Evolutionary conservation across 83 land plant species (phyloP), one percentile per base, ranked within the genome.

Genomic region (Diphasiastrum complanatum): DNA sequence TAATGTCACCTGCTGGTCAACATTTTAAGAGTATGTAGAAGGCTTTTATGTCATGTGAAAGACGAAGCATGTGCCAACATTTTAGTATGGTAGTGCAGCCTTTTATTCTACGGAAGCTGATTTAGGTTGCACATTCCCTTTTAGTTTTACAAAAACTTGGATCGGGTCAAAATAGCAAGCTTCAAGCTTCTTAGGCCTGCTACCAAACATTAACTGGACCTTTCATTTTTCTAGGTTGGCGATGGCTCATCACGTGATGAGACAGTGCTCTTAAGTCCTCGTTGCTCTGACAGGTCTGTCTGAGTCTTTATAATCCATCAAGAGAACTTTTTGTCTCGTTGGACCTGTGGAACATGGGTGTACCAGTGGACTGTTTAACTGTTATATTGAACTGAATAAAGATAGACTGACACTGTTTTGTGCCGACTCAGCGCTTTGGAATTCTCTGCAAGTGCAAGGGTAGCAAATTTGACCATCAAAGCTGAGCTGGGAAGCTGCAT

Each of bases 401-500:
- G n/a, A n/a, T n/a, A n/a, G n/a, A n/a, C n/a, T n/a, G n/a, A 14
- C 32, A 36, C 3, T 59, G 45, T 35, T n/a, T 57, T 37, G 34
- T 69, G 30, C 54, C 60, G 48, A 32, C 50, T 67, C 87, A 95
- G 99, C 73, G 99, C 97, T 5, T 62, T 95, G 61, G 96, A 85
- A 65, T 86, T 95, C 45, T 70, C 78, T 29, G 80, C 99, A 19
- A 95, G 77, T 43, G 85, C 97, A 70, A 89, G 87, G 51, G 64
- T 95, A 10, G 58, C 87, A 2, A 95, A 95, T 63, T 65, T 95
- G 62, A 89, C 92, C 0, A 80, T 95, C 22, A 81, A 75, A 52
- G 82, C 93, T 40, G 99, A 95, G 68, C 92, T 95, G 27, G 99
- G 99, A 8, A 86, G 82, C 80, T 95, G 99, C 64, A 73, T 95